Conservation (phyloP, 2,329 filamentous ascomycete genomes). For the Neofusicoccum umdonicola region DNA sequence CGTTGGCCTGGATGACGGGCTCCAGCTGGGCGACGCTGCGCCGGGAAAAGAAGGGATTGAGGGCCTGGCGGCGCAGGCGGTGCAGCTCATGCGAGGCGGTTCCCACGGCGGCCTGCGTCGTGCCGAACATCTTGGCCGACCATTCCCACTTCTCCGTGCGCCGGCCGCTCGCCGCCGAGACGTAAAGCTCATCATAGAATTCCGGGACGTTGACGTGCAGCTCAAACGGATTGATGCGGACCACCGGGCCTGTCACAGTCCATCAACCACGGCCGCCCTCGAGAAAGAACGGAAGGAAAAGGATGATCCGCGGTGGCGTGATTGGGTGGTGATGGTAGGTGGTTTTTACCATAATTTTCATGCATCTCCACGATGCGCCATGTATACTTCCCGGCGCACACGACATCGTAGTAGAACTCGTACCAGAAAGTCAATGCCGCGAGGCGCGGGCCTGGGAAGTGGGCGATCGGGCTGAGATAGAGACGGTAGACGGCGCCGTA, state of each 20-base stretch:
- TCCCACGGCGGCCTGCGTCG: constrained; percentile 24
- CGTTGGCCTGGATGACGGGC: constrained; percentile 22
- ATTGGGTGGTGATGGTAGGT: not conserved
- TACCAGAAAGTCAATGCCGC: constrained; percentile 23
- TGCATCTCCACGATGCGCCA: constrained; percentile 21
- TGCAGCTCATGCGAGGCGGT: constrained; percentile 32
- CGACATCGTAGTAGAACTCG: constrained; percentile 23
- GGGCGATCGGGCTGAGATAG: constrained; percentile 2
- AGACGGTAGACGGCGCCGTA: constrained; percentile 19
- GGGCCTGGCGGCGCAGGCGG: constrained; percentile 28
- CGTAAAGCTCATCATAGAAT: constrained; percentile 34
- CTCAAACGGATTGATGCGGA: constrained; percentile 26
- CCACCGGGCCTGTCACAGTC: constrained; percentile 22
- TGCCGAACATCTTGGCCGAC: constrained; percentile 28
- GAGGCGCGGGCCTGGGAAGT: constrained; percentile 21
- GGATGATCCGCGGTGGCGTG: not conserved
- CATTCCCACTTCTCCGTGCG: constrained; percentile 25
- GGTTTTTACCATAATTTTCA: constrained; percentile 20
- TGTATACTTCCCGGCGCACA: constrained; percentile 16
- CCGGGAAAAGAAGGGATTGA: constrained; percentile 38
- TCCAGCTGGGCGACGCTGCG: constrained; percentile 22
- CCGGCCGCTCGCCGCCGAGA: constrained; percentile 23
- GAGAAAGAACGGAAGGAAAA: not conserved
- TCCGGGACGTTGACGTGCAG: constrained; percentile 24
- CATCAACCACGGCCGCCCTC: not conserved